These are phyloP conservation scores for Fistulinella staudtii DNA, from an alignment of 1,284 basidiomycete species.

Conservation along the genomic window DNA sequence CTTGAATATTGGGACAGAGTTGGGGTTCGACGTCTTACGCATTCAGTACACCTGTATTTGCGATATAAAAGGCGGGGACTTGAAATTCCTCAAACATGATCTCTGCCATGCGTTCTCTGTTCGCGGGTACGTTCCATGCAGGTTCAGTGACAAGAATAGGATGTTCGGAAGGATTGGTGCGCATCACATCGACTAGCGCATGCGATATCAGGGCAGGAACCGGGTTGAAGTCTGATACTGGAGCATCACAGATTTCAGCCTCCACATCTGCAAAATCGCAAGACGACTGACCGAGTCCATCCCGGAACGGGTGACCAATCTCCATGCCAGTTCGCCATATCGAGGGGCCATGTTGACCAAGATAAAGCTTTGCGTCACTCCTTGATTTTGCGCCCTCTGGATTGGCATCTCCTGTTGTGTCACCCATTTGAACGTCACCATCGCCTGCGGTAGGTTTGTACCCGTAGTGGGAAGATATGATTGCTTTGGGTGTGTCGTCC, in stretches of 20 bases:
- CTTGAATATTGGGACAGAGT: constrained; percentile 7
- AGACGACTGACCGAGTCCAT: constrained; percentile 74
- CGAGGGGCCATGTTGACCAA: constrained; percentile 91
- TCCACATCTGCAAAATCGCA: constrained; percentile 2
- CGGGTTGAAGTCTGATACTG: constrained; percentile 79
- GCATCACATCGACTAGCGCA: constrained; percentile 72
- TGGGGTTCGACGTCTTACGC: constrained; percentile 54
- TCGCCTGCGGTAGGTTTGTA: constrained; percentile 51
- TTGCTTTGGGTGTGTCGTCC: constrained; percentile 92
- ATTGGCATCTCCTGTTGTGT: constrained; percentile 35
- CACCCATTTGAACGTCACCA: constrained; percentile 56
- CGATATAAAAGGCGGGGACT: constrained; percentile 95
- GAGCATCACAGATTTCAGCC: constrained; percentile 7
- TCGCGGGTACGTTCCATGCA: constrained; percentile 90
- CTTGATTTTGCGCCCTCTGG: constrained; percentile 28
- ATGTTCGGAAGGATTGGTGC: constrained; percentile 75
- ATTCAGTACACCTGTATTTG: constrained; percentile 93
- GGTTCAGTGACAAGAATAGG: constrained; percentile 94
- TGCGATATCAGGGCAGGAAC: constrained; percentile 74
- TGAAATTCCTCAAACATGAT: constrained; percentile 96
- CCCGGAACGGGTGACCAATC: constrained; percentile 78
- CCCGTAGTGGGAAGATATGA: constrained; percentile 89
- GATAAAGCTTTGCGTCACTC: constrained; percentile 66
- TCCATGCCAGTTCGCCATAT: constrained; percentile 90
- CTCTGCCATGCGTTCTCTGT: constrained; percentile 91